Percentiles rank a stretch among this genome's conserved stretches.
These are phyloP conservation scores for Phytomonas sp. DNA, from an alignment of 208 protist species.

Conservation along the genomic window DNA sequence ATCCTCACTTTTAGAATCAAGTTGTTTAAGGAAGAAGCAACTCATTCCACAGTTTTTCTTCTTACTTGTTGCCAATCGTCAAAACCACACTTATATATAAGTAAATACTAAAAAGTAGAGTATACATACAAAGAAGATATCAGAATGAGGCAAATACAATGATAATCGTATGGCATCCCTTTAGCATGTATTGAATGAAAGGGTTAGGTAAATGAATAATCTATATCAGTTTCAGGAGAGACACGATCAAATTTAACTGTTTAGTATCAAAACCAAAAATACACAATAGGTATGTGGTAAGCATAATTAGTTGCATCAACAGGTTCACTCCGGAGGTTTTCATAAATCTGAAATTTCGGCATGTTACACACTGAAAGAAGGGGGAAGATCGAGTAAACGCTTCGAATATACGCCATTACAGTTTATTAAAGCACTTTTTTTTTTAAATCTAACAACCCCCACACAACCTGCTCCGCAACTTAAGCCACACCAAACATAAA, in stretches of 20 bases:
- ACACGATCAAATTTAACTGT: not conserved
- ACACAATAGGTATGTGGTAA: not conserved
- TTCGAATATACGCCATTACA: not conserved
- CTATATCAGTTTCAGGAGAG: not conserved
- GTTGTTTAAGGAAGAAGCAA: constrained; percentile 39
- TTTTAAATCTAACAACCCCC: not conserved
- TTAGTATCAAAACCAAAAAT: not conserved
- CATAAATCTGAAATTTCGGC: not conserved
- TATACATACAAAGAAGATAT: not conserved
- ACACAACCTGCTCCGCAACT: not conserved
- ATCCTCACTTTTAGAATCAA: constrained; percentile 29
- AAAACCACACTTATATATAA: not conserved
- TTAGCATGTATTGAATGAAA: not conserved
- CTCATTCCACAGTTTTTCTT: constrained; percentile 18
- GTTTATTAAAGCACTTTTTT: constrained; percentile 8
- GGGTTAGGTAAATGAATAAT: not conserved
- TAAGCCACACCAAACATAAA: not conserved
- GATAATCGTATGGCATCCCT: not conserved
- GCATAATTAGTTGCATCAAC: not conserved
- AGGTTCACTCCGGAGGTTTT: not conserved
- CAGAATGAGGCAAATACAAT: not conserved
- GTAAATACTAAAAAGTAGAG: not conserved
- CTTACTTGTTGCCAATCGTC: constrained; percentile 1
- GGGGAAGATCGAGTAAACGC: not conserved
- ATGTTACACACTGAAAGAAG: not conserved